A percentile compares a stretch with the other conserved stretches of the same genome.
phyloP scores from a whole-genome alignment of 2,329 filamentous ascomycete species.

The Talaromyces sp. region DNA sequence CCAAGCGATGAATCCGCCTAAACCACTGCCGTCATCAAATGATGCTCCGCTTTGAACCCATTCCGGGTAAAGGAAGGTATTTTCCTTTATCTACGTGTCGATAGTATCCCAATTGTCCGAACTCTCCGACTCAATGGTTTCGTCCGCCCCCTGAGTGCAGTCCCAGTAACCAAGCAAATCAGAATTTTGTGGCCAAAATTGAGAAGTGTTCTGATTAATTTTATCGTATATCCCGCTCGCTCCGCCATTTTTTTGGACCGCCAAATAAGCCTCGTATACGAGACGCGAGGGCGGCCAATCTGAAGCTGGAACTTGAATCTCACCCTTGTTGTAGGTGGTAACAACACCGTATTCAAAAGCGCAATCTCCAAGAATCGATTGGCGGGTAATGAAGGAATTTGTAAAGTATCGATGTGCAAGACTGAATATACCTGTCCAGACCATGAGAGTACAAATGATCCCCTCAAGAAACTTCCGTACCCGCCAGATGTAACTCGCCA shows the following conservation, averaged over 20 bases:
- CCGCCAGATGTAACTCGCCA: background rate
- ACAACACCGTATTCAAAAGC: background rate
- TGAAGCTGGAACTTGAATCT: background rate
- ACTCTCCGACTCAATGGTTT: background rate
- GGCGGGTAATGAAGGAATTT: background rate
- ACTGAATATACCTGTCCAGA: background rate
- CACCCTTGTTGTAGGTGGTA: background rate
- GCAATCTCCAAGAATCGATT: background rate
- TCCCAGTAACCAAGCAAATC: background rate
- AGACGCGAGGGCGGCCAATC: background rate
- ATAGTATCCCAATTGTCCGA: background rate
- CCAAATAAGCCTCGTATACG: background rate
- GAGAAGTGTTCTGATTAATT: background rate
- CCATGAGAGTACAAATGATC: background rate
- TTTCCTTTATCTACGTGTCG: background rate
- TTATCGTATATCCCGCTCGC: background rate
- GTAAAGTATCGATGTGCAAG: background rate
- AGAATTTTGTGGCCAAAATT: background rate
- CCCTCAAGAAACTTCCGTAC: background rate
- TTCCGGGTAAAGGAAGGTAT: background rate
- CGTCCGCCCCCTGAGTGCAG: background rate
- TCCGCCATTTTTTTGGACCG: background rate
- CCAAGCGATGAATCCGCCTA: background rate
- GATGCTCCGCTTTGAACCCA: background rate
- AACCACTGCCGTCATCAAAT: background rate